Conservation (phyloP, 2,329 filamentous ascomycete species). For the Exophiala spinifera region DNA sequence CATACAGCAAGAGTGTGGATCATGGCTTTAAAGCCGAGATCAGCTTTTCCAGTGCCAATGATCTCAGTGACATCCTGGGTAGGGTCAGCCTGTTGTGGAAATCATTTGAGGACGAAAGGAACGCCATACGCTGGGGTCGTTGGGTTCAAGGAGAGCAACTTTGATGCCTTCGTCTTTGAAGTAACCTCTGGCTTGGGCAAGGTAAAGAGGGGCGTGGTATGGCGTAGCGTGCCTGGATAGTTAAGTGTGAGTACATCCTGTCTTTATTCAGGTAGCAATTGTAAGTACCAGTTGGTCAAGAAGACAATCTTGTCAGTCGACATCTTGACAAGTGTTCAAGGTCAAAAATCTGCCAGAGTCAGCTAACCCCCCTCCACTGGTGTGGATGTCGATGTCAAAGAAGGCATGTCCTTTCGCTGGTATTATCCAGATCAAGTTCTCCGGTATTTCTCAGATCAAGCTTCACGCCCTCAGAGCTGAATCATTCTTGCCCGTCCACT, state of each 20-base stretch:
- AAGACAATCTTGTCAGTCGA: slow-evolving; percentile 83
- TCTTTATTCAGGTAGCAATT: too few relatives aligned
- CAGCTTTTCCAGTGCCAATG: slow-evolving; percentile 71
- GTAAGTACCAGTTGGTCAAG: slow-evolving; percentile 72
- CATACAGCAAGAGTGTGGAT: slow-evolving; percentile 72
- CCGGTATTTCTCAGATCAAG: slow-evolving; percentile 27
- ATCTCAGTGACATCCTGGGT: slow-evolving; percentile 70
- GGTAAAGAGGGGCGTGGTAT: slow-evolving; percentile 74
- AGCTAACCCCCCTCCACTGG: not conserved
- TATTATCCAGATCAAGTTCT: slow-evolving; percentile 28
- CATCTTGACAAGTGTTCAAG: slow-evolving; percentile 51
- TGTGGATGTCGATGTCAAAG: not conserved
- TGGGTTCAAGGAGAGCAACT: slow-evolving; percentile 72
- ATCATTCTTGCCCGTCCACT: too few relatives aligned
- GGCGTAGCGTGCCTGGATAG: slow-evolving; percentile 69
- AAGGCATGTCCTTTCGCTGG: slow-evolving; percentile 28
- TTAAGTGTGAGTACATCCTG: not conserved
- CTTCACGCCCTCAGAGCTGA: not conserved
- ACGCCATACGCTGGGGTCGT: slow-evolving; percentile 60
- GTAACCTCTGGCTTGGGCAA: slow-evolving; percentile 72
- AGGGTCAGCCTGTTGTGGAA: not conserved
- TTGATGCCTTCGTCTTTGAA: slow-evolving; percentile 73
- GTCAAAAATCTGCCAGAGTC: not conserved
- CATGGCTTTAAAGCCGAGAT: slow-evolving; percentile 80
- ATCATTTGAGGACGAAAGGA: not conserved